phyloP scores from a whole-genome alignment of 164 flowering plant species.

The Stephania yunnanensis region DNA sequence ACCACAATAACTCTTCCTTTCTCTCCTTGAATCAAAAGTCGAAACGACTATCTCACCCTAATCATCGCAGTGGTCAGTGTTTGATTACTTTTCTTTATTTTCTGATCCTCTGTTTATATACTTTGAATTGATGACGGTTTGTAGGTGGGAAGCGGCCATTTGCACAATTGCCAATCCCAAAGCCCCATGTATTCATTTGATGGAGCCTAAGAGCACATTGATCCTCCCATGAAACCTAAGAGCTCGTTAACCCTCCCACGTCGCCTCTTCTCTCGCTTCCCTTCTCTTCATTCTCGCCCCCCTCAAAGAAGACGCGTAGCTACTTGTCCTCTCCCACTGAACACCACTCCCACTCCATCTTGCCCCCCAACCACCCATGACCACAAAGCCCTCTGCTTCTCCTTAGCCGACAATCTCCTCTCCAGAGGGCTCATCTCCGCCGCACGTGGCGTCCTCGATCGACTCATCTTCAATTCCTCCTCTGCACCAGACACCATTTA shows the following conservation, averaged over 20 bases:
- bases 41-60: too few relatives aligned
- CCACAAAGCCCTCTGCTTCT: slow-evolving; percentile 28
- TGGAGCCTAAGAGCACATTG: too few relatives aligned
- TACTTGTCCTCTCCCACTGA: slow-evolving; percentile 25
- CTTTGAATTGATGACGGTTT: too few relatives aligned
- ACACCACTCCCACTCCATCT: slow-evolving; percentile 15
- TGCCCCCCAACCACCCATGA: slow-evolving; percentile 13
- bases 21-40: too few relatives aligned
- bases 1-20: too few relatives aligned
- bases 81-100: too few relatives aligned
- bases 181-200: too few relatives aligned
- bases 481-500: slow-evolving; percentile 26
- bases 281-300: not conserved
- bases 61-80: too few relatives aligned
- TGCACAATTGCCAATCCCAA: too few relatives aligned
- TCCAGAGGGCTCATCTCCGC: slow-evolving; percentile 27
- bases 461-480: slow-evolving; percentile 23
- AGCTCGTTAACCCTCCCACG: not conserved
- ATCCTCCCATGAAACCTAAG: not conserved
- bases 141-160: too few relatives aligned
- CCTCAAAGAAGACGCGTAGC: not conserved
- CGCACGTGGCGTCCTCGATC: slow-evolving; percentile 37
- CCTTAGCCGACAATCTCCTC: slow-evolving; percentile 29
- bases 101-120: too few relatives aligned
- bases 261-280: not conserved